A percentile compares a stretch with the other conserved stretches of the same genome.
phyloP scores from a whole-genome alignment of 805 yeast species.

The Candida germanica region DNA sequence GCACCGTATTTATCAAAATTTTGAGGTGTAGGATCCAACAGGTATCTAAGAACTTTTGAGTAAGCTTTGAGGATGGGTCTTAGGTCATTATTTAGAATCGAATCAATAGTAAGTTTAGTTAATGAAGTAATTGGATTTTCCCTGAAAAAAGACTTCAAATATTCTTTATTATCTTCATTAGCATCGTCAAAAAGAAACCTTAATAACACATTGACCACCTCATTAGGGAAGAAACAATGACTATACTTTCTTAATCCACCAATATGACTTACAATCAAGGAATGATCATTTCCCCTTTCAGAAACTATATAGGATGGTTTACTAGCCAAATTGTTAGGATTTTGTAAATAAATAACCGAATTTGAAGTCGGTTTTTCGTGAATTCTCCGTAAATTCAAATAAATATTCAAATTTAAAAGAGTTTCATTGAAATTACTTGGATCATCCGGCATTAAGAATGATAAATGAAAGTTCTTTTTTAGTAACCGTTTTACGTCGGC shows the following conservation, averaged over 20 bases:
- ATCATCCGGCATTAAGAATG: conserved; percentile 34
- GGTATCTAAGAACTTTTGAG: conserved; percentile 19
- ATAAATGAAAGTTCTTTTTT: conserved; percentile 36
- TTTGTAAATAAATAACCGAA: conserved; percentile 25
- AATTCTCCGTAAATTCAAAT: conserved; percentile 15
- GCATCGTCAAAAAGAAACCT: conserved; percentile 17
- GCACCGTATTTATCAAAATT: conserved; percentile 1
- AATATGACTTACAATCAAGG: conserved; percentile 32
- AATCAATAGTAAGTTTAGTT: conserved; percentile 30
- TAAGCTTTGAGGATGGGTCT: conserved; percentile 29
- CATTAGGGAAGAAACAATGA: conserved; percentile 37
- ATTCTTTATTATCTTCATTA: conserved; percentile 7
- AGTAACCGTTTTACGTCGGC: conserved; percentile 31
- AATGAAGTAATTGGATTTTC: conserved; percentile 14
- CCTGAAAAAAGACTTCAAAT: conserved; percentile 18
- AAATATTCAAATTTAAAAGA: conserved; percentile 32
- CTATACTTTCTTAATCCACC: conserved; percentile 42
- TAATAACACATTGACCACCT: conserved; percentile 20
- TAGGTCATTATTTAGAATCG: conserved; percentile 23
- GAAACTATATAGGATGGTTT: conserved; percentile 33
- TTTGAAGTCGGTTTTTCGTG: conserved; percentile 4
- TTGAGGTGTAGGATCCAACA: conserved; percentile 1
- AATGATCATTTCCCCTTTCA: conserved; percentile 21
- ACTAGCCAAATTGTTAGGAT: conserved; percentile 13
- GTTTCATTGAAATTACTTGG: conserved; percentile 31